Conservation (phyloP, 148 eudicot species). For the Fagopyrum tataricum region DNA sequence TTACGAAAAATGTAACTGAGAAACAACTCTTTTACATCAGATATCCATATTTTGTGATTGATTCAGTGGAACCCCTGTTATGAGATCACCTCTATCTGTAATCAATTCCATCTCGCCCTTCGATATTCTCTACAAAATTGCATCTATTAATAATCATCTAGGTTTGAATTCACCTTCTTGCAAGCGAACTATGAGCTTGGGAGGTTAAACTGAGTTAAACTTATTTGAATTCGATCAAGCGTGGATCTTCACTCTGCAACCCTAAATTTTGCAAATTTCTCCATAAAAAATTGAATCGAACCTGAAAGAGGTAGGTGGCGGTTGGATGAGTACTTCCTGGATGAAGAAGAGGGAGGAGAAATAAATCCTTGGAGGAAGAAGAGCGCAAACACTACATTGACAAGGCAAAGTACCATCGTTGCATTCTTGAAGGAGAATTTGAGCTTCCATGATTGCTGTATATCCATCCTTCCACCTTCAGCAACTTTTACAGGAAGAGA, state of each 20-base stretch:
- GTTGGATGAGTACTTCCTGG: constrained; percentile 23
- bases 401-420: constrained; percentile 50
- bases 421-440: constrained; percentile 68
- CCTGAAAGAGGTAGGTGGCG: constrained; percentile 34
- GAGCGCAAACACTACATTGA: constrained; percentile 56
- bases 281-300: neutral
- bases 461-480: constrained; percentile 22
- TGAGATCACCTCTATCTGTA: too few species aligned
- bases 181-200: neutral
- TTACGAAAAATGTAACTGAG: neutral
- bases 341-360: constrained; percentile 37
- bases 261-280: neutral
- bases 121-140: too few species aligned
- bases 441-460: constrained; percentile 29
- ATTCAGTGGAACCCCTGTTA: too few species aligned
- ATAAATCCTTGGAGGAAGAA: constrained; percentile 56
- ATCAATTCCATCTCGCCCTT: too few species aligned
- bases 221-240: neutral
- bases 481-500: too few species aligned
- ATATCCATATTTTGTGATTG: too few species aligned
- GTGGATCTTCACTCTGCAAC: neutral
- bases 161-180: neutral
- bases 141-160: too few species aligned
- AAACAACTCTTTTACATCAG: too few species aligned
- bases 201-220: neutral